phyloP scores from a whole-genome alignment of 108 stramenopile species.

The Cylindrotheca fusiformis region DNA sequence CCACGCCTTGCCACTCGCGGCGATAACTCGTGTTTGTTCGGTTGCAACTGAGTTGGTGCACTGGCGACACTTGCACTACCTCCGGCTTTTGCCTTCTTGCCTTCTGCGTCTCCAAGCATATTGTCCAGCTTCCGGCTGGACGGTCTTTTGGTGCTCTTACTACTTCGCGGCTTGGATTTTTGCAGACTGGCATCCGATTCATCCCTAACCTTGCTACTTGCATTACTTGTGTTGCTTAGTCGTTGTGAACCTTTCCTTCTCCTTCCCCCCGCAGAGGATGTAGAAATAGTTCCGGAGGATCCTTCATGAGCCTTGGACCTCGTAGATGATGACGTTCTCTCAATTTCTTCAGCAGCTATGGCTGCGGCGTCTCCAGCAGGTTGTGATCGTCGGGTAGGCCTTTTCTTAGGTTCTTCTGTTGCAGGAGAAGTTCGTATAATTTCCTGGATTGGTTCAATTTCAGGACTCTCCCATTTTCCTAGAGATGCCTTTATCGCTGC shows the following conservation, averaged over 20 bases:
- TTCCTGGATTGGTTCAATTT: background rate
- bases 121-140: background rate
- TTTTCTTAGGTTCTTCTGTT: too few species aligned
- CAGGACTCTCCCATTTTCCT: background rate
- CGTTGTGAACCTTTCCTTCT: background rate
- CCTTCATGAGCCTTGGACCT: background rate
- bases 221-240: too few species aligned
- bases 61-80: conserved; percentile 21
- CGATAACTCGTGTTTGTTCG: background rate
- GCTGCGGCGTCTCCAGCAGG: background rate
- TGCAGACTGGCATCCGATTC: too few species aligned
- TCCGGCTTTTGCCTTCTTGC: background rate
- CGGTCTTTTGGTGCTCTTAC: background rate
- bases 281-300: background rate
- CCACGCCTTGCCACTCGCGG: background rate
- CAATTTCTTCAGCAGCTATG: background rate
- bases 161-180: too few species aligned
- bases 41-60: conserved; percentile 4
- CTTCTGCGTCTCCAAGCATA: background rate
- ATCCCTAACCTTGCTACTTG: too few species aligned
- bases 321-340: background rate
- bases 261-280: background rate
- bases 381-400: too few species aligned
- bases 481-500: background rate
- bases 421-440: background rate